phyloP scores from a whole-genome alignment of 768 basidiomycete genomes.

The Hypholoma sublateritium region DNA sequence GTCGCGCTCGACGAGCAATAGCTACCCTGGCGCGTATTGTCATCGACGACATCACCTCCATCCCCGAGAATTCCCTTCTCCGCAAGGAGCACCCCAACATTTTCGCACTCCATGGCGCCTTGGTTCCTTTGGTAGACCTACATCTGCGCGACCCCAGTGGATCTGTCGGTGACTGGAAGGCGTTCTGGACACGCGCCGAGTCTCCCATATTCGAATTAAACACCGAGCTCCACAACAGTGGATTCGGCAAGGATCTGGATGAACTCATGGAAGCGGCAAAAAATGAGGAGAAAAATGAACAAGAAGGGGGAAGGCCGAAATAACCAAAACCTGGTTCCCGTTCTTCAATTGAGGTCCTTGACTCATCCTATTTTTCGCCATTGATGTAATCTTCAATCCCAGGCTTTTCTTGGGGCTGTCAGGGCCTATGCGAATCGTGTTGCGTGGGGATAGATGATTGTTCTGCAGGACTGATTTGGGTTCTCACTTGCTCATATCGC shows the following conservation, averaged over 20 bases:
- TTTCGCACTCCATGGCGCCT: conserved; percentile 3
- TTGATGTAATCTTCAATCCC: no score
- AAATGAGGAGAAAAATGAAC: not conserved
- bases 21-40: not conserved
- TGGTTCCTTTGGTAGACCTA: conserved; percentile 2
- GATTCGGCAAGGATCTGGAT: conserved; percentile 6
- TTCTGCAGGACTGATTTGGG: no score
- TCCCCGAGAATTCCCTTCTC: not conserved
- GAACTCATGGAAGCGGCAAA: not conserved
- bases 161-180: not conserved
- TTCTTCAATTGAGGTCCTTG: no score
- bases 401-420: no score
- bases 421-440: no score
- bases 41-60: conserved; percentile 1
- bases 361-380: no score
- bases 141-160: conserved; percentile 2
- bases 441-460: no score
- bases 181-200: conserved; percentile 6
- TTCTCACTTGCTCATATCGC: no score
- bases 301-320: not conserved
- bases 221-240: not conserved
- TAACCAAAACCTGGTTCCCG: no score
- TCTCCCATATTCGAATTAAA: not conserved
- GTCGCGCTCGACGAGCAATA: conserved; percentile 6
- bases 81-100: conserved; percentile 3